A percentile compares a stretch with the other conserved stretches of the same genome.
Evolutionary conservation across 176 grass and related monocot genomes (phyloP).

Genomic region (Oryza longistaminata): DNA sequence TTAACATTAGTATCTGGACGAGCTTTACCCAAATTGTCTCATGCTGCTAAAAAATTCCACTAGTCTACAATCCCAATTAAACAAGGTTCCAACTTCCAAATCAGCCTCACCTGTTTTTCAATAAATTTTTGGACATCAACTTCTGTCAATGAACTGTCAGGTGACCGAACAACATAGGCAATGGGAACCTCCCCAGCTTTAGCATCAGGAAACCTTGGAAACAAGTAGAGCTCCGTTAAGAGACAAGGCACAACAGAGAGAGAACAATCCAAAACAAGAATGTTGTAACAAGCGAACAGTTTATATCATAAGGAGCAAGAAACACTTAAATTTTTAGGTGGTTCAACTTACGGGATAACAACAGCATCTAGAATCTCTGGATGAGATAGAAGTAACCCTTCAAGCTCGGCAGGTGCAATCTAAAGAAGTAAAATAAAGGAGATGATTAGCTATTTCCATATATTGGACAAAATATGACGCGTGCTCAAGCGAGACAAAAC

Average conservation of each 20-base stretch:
- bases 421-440: slow-evolving; percentile 29
- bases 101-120: slow-evolving; percentile 58
- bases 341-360: slow-evolving; percentile 83
- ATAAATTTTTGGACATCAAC: slow-evolving; percentile 79
- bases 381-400: slow-evolving; percentile 86
- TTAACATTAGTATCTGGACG: background rate
- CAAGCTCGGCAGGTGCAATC: slow-evolving; percentile 96
- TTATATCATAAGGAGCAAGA: background rate
- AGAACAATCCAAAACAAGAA: background rate
- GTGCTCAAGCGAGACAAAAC: slow-evolving; percentile 16
- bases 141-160: slow-evolving; percentile 71
- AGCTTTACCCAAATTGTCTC: background rate
- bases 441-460: background rate
- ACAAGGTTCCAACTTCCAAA: background rate
- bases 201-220: slow-evolving; percentile 75
- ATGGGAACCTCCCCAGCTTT: slow-evolving; percentile 95
- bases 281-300: background rate
- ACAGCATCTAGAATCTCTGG: slow-evolving; percentile 82
- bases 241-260: background rate
- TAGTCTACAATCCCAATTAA: background rate
- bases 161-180: slow-evolving; percentile 75
- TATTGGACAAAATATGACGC: background rate
- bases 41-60: background rate
- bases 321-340: background rate
- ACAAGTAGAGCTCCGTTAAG: slow-evolving; percentile 13